A percentile compares a stretch with the other conserved stretches of the same genome.
These are phyloP conservation scores for Penicillium sp. DNA, from an alignment of 2,329 filamentous ascomycete species.

Conservation along the genomic window DNA sequence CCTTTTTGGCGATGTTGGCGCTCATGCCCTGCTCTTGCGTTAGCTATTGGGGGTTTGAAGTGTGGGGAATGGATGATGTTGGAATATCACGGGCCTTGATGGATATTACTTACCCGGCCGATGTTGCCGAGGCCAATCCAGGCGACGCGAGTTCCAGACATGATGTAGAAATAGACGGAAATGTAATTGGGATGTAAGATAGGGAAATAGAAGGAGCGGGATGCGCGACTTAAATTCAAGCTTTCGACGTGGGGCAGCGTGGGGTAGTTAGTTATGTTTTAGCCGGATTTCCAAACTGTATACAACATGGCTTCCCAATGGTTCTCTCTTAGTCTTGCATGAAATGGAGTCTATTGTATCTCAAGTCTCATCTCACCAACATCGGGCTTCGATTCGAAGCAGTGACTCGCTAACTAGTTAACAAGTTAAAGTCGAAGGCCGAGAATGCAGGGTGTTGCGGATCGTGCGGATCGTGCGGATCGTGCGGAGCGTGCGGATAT, in stretches of 20 bases:
- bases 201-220: not conserved
- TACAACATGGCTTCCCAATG: not conserved
- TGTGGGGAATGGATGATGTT: not conserved
- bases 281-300: not conserved
- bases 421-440: slow-evolving; percentile 7
- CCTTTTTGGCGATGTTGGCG: slow-evolving; percentile 78
- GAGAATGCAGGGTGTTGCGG: slow-evolving; percentile 1
- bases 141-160: slow-evolving; percentile 52
- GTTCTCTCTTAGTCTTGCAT: not conserved
- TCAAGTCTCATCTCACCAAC: not conserved
- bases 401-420: slow-evolving; percentile 8
- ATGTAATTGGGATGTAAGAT: not conserved
- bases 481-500: not conserved
- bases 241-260: slow-evolving; percentile 15
- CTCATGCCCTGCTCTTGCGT: slow-evolving; percentile 63
- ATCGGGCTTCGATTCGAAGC: slow-evolving; percentile 4
- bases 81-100: not conserved
- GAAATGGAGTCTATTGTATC: not conserved
- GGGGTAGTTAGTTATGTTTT: slow-evolving; percentile 13
- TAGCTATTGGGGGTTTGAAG: slow-evolving; percentile 1
- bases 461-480: not conserved
- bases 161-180: slow-evolving; percentile 6
- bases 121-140: slow-evolving; percentile 88
- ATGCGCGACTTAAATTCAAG: not conserved
- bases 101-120: slow-evolving; percentile 60